Conservation (phyloP, 495 filamentous ascomycete genomes). For the Aspergillus heteromorphus region DNA sequence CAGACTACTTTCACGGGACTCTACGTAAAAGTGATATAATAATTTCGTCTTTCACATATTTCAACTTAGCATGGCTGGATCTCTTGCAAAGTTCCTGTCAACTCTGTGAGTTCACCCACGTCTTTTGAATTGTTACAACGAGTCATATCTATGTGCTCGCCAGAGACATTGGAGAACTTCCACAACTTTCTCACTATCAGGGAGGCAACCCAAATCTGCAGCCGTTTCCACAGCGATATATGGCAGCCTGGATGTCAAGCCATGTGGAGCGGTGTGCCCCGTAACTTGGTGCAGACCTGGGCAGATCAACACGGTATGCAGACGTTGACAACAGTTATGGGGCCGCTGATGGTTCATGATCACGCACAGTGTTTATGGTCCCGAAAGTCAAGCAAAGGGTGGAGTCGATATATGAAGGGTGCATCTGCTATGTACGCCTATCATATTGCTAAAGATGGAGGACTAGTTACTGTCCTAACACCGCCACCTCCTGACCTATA, state of each 20-base stretch:
- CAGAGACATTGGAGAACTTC: conserved; percentile 3
- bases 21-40: too few species aligned
- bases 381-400: conserved; percentile 5
- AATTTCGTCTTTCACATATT: too few species aligned
- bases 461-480: conserved; percentile 4
- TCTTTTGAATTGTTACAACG: too few species aligned
- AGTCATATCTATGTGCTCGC: conserved; percentile 2
- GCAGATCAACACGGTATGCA: conserved; percentile 12
- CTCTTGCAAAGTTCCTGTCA: too few species aligned
- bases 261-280: conserved; percentile 15
- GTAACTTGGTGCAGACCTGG: conserved; percentile 6
- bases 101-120: too few species aligned
- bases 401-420: conserved; percentile 14
- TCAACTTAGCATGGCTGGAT: too few species aligned
- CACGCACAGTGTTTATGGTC: conserved; percentile 7
- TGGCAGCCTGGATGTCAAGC: conserved; percentile 11
- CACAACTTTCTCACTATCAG: conserved; percentile 5
- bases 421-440: conserved; percentile 15
- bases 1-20: too few species aligned
- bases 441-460: conserved; percentile 11
- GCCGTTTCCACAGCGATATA: conserved; percentile 3
- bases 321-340: conserved; percentile 15
- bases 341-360: conserved; percentile 12
- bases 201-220: conserved; percentile 11
- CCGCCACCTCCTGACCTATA: conserved; percentile 11